Evolutionary conservation across 2,329 filamentous ascomycete species (phyloP).

Genomic region (Clarireedia monteithiana): DNA sequence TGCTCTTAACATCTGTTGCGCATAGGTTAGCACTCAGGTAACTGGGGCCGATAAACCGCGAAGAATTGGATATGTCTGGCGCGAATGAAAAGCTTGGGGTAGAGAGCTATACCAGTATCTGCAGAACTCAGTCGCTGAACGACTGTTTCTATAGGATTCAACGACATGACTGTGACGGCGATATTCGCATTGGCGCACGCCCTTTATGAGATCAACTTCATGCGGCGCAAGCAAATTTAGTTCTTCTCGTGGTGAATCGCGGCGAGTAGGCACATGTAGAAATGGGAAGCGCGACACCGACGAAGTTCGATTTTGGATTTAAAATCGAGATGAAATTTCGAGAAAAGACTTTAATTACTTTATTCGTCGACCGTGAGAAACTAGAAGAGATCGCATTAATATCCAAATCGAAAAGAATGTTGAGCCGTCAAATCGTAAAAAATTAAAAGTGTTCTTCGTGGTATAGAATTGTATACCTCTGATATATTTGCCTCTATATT

Average conservation of each 20-base stretch:
- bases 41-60: not conserved
- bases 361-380: too few species aligned
- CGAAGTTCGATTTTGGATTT: too few species aligned
- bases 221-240: slow-evolving; percentile 1
- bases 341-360: too few species aligned
- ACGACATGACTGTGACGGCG: slow-evolving; percentile 50
- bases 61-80: not conserved
- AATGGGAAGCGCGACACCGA: too few species aligned
- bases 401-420: too few species aligned
- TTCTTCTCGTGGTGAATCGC: not conserved
- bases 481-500: too few species aligned
- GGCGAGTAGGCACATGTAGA: too few species aligned
- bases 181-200: slow-evolving; percentile 22
- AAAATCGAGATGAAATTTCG: too few species aligned
- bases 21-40: slow-evolving; percentile 11
- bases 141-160: slow-evolving; percentile 53
- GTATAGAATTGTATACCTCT: too few species aligned
- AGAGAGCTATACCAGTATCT: slow-evolving; percentile 19
- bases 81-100: not conserved
- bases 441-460: too few species aligned
- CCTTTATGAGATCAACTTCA: slow-evolving; percentile 6
- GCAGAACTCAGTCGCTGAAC: slow-evolving; percentile 46
- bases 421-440: too few species aligned
- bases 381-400: too few species aligned
- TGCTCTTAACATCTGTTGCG: slow-evolving; percentile 65